These are phyloP conservation scores for Saccharomyces jurei DNA, from an alignment of 805 yeast species.

Conservation along the genomic window DNA sequence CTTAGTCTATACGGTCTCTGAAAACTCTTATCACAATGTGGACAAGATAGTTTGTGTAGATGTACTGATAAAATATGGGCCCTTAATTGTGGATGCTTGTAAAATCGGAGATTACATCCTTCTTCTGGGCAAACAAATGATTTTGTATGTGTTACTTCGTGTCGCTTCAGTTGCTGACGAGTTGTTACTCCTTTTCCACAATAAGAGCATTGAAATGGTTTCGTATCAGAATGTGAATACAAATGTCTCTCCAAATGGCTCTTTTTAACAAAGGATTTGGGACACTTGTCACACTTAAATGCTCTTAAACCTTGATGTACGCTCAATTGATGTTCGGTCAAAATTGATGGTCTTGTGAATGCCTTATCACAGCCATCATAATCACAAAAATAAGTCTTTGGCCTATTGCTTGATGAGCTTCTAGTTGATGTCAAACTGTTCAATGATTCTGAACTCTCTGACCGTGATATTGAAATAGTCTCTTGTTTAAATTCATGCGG, in stretches of 20 bases:
- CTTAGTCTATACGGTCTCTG: constrained; percentile 56
- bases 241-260: constrained; percentile 74
- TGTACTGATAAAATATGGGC: constrained; percentile 66
- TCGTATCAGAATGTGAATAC: constrained; percentile 53
- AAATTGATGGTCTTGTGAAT: constrained; percentile 70
- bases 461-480: neutral
- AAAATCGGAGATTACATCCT: constrained; percentile 59
- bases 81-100: constrained; percentile 66
- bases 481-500: neutral
- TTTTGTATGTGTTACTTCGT: constrained; percentile 70
- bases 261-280: constrained; percentile 58
- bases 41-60: constrained; percentile 44
- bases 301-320: constrained; percentile 72
- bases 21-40: constrained; percentile 56
- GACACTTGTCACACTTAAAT: constrained; percentile 59
- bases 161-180: constrained; percentile 72
- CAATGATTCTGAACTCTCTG: neutral
- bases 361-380: constrained; percentile 63
- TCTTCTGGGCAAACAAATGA: constrained; percentile 54
- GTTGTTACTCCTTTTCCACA: constrained; percentile 83
- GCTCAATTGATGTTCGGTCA: constrained; percentile 71
- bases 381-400: constrained; percentile 57
- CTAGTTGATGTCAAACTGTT: neutral
- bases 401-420: constrained; percentile 33
- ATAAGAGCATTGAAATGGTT: constrained; percentile 62